Conservation (phyloP, 345 rosid species). For the Euclidium syriacum region DNA sequence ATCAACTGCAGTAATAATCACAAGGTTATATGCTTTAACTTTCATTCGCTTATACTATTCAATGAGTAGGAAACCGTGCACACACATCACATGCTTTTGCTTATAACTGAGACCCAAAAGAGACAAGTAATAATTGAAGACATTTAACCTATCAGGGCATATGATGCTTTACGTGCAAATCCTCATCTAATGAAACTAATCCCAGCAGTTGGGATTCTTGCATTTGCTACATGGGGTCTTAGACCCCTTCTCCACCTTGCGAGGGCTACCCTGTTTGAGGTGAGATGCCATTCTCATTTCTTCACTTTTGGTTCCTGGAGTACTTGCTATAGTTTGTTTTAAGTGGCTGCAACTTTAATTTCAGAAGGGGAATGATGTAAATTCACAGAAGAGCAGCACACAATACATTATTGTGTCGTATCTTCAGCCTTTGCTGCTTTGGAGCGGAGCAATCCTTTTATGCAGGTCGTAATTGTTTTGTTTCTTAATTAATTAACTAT, state of each 20-base stretch:
- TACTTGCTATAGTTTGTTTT: constrained; percentile 8
- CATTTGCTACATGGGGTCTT: constrained; percentile 83
- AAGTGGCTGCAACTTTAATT: constrained; percentile 3
- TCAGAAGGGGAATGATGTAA: constrained; percentile 57
- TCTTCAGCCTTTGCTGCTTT: constrained; percentile 81
- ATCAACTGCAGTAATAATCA: constrained; percentile 41
- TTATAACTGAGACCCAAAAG: constrained; percentile 1
- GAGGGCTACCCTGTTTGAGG: constrained; percentile 52
- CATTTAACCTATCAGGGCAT: constrained; percentile 41
- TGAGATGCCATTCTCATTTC: constrained; percentile 27
- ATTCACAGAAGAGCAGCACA: constrained; percentile 58
- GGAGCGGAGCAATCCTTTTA: constrained; percentile 71
- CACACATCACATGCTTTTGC: not conserved
- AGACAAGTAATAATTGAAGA: not conserved
- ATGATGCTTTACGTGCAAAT: constrained; percentile 46
- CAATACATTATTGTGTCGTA: constrained; percentile 57
- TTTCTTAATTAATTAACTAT: not conserved
- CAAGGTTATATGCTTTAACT: constrained; percentile 38
- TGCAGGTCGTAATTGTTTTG: constrained; percentile 55
- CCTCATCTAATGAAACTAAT: constrained; percentile 48
- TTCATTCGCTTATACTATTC: not conserved
- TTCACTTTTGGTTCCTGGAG: not conserved
- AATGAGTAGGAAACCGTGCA: not conserved
- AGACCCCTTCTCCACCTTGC: constrained; percentile 57
- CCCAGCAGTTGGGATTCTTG: constrained; percentile 66